Percentiles rank a stretch among this genome's conserved stretches.
Evolutionary conservation across 768 basidiomycete species (phyloP).

Genomic region (Boletus tylopilopsis): DNA sequence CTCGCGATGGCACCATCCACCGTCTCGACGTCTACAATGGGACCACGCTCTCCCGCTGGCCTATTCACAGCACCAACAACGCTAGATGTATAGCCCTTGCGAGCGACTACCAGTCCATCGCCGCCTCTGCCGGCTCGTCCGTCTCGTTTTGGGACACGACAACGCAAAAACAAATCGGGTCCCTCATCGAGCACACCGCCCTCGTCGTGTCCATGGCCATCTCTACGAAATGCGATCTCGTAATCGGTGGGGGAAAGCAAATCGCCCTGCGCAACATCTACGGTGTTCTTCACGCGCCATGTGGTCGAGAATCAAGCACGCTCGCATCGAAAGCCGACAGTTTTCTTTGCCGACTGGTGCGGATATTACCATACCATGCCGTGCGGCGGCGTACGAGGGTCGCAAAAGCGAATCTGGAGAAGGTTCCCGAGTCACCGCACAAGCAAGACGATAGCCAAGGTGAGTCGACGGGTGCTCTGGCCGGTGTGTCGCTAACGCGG

Average conservation of each 20-base stretch:
- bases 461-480: neutral
- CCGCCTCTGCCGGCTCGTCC: conserved; percentile 2
- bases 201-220: conserved; percentile 4
- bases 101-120: conserved; percentile 1
- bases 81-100: conserved; percentile 3
- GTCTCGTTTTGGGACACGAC: conserved; percentile 11
- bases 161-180: conserved; percentile 5
- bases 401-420: neutral
- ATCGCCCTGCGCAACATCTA: neutral
- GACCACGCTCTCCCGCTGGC: neutral
- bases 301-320: neutral
- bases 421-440: neutral
- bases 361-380: neutral
- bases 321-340: neutral
- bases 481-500: neutral
- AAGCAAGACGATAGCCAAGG: neutral
- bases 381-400: neutral
- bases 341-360: neutral
- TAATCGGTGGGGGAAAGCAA: neutral
- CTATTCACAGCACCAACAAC: neutral
- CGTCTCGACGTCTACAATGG: neutral
- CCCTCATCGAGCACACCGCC: conserved; percentile 1
- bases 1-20: neutral
- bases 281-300: neutral
- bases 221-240: conserved; percentile 2